phyloP scores from a whole-genome alignment of 192 early-diverging fungal genomes.

The Coemansia sp. region DNA sequence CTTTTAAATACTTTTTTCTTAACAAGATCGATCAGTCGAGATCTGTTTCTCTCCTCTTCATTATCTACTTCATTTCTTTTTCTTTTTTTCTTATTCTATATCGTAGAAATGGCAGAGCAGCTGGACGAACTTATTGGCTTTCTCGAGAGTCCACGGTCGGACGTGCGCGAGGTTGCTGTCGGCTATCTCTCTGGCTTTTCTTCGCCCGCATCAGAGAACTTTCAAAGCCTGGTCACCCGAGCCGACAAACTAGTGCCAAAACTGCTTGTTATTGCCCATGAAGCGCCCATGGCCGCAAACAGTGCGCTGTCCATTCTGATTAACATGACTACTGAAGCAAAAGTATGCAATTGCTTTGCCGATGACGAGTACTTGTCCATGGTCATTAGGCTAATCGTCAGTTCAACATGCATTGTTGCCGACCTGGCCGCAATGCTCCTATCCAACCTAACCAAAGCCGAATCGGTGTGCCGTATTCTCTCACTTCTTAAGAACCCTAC shows the following conservation, averaged over 20 bases:
- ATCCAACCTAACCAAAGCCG: constrained; percentile 86
- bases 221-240: constrained; percentile 61
- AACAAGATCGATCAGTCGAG: no score
- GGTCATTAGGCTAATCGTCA: constrained; percentile 68
- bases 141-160: constrained; percentile 69
- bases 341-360: constrained; percentile 65
- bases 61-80: not conserved
- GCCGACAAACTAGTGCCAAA: constrained; percentile 64
- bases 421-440: constrained; percentile 83
- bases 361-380: constrained; percentile 71
- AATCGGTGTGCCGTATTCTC: constrained; percentile 59
- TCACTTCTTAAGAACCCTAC: constrained; percentile 35
- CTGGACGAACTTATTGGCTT: constrained; percentile 70
- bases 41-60: no score
- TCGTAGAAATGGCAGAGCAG: constrained; percentile 40
- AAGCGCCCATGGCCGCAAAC: constrained; percentile 77
- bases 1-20: not conserved
- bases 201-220: constrained; percentile 58
- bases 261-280: constrained; percentile 68
- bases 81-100: not conserved
- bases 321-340: constrained; percentile 75
- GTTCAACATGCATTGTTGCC: constrained; percentile 67
- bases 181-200: constrained; percentile 77
- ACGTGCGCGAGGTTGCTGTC: constrained; percentile 81
- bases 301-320: constrained; percentile 80